Conservation (phyloP, 345 rosid species). For the Arabis alpina region DNA sequence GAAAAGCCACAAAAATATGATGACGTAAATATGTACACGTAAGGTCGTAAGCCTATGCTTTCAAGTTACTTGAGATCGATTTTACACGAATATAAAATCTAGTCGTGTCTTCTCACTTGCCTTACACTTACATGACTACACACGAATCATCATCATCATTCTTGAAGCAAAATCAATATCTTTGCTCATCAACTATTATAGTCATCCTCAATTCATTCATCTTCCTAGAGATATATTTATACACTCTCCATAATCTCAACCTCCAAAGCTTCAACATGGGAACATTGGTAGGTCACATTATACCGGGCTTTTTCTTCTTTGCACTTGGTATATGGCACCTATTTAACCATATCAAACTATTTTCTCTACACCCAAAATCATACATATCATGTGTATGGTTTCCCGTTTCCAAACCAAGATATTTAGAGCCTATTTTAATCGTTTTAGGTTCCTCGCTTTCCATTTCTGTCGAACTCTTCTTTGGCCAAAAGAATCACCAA, state of each 20-base stretch:
- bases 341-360: conserved; percentile 68
- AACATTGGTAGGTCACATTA: conserved; percentile 72
- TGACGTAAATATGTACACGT: too few relatives aligned
- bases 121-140: conserved; percentile 28
- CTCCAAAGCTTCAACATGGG: conserved; percentile 57
- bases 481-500: conserved; percentile 73
- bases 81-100: conserved; percentile 18
- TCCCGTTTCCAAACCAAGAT: conserved; percentile 52
- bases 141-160: conserved; percentile 38
- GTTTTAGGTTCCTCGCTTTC: conserved; percentile 64
- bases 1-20: too few relatives aligned
- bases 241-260: conserved; percentile 8
- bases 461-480: conserved; percentile 75
- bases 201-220: conserved; percentile 9
- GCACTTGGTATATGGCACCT: conserved; percentile 81
- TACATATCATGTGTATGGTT: conserved; percentile 70
- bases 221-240: conserved; percentile 21
- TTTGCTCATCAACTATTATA: conserved; percentile 22
- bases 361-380: conserved; percentile 53
- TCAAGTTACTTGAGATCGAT: conserved; percentile 38
- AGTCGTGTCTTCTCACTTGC: conserved; percentile 40
- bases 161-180: conserved; percentile 43
- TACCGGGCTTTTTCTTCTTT: conserved; percentile 72
- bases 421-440: conserved; percentile 66
- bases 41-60: too few relatives aligned